Evolutionary conservation across 106 monocot species (phyloP).

Genomic region (Dioscorea dumetorum): DNA sequence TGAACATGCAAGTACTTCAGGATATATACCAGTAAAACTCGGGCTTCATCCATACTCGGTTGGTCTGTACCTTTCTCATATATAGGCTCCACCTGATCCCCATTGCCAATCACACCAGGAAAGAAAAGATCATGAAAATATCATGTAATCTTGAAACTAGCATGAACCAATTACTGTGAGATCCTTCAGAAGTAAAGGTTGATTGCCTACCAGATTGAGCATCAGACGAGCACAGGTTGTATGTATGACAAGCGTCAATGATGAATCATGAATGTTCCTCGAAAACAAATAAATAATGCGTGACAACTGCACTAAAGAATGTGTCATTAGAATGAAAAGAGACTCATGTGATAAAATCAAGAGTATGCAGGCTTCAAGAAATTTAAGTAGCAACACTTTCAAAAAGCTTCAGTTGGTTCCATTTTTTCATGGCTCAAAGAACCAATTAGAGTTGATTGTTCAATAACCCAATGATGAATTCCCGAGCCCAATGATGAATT

Average conservation of each 20-base stretch:
- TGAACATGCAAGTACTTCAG: neutral
- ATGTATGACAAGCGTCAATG: slow-evolving; percentile 82
- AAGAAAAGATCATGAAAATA: neutral
- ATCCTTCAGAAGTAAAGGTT: neutral
- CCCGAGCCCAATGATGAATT: too few species aligned
- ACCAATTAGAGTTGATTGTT: too few species aligned
- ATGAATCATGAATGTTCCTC: slow-evolving; percentile 98
- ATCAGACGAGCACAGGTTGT: slow-evolving; percentile 94
- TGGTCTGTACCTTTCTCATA: slow-evolving; percentile 95
- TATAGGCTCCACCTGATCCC: slow-evolving; percentile 86
- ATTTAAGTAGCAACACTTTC: too few species aligned
- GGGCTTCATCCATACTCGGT: slow-evolving; percentile 93
- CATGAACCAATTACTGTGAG: too few species aligned
- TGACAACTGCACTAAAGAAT: slow-evolving; percentile 55
- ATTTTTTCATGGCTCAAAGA: too few species aligned
- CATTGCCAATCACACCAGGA: slow-evolving; percentile 3
- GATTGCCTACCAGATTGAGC: slow-evolving; percentile 75
- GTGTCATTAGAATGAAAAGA: neutral
- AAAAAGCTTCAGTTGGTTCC: too few species aligned
- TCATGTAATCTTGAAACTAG: neutral
- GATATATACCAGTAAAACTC: slow-evolving; percentile 58
- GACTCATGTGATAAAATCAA: neutral
- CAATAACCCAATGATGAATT: too few species aligned
- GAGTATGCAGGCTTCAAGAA: neutral
- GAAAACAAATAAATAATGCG: slow-evolving; percentile 96